Percentiles rank a stretch among this genome's conserved stretches.
These are phyloP conservation scores for Alternaria sp. DNA, from an alignment of 2,329 filamentous ascomycete species.

Conservation along the genomic window DNA sequence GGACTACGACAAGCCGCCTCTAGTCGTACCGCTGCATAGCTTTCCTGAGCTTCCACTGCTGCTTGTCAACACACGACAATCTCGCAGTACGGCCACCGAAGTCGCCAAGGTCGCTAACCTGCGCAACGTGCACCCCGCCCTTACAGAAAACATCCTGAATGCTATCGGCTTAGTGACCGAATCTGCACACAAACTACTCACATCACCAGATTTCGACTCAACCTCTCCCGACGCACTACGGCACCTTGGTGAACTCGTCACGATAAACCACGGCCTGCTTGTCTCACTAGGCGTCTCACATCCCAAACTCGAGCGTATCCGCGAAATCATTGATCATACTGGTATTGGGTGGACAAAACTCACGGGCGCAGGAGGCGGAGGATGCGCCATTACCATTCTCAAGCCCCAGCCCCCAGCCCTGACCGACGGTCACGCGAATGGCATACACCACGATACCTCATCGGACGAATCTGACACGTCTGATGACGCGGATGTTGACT, in stretches of 20 bases:
- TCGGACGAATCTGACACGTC: constrained; percentile 39
- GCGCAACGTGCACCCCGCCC: constrained; percentile 73
- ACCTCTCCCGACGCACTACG: constrained; percentile 70
- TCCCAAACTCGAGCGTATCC: constrained; percentile 87
- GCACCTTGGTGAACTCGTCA: constrained; percentile 85
- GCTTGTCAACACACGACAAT: constrained; percentile 86
- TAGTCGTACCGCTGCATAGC: constrained; percentile 77
- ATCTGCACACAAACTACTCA: constrained; percentile 65
- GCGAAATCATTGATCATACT: constrained; percentile 83
- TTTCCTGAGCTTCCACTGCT: constrained; percentile 93
- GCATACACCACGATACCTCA: constrained; percentile 29
- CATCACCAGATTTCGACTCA: constrained; percentile 72
- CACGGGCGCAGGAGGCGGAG: constrained; percentile 93
- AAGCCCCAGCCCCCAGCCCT: constrained; percentile 64
- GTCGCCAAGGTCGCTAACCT: constrained; percentile 85
- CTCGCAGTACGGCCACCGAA: constrained; percentile 84
- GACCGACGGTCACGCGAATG: constrained; percentile 57
- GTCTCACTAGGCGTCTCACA: constrained; percentile 94
- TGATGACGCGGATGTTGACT: constrained; percentile 38
- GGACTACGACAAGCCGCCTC: constrained; percentile 79
- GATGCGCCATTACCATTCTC: constrained; percentile 91
- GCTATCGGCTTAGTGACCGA: constrained; percentile 79
- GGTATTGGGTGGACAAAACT: constrained; percentile 97
- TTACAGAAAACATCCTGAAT: constrained; percentile 82
- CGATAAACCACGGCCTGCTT: constrained; percentile 90